These are phyloP conservation scores for Cladobotryum protrusum DNA, from an alignment of 2,329 filamentous ascomycete species.

Conservation along the genomic window DNA sequence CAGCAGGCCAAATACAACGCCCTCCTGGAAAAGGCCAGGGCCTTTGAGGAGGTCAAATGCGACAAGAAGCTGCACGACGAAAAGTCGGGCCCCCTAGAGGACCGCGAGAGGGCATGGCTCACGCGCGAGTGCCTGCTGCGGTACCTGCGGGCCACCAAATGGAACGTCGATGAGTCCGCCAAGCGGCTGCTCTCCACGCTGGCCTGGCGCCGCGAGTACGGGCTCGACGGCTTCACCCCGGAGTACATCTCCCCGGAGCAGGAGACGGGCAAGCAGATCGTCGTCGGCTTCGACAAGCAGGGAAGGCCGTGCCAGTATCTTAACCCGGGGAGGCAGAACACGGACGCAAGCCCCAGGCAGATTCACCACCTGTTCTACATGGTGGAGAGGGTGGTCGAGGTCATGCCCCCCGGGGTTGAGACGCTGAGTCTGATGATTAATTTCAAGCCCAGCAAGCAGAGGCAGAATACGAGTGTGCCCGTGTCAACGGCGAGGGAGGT, in stretches of 20 bases:
- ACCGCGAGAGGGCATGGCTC: slow-evolving; percentile 81
- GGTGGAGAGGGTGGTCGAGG: slow-evolving; percentile 81
- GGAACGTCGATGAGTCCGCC: slow-evolving; percentile 68
- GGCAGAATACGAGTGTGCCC: slow-evolving; percentile 66
- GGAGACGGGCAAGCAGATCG: slow-evolving; percentile 90
- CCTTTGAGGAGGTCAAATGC: slow-evolving; percentile 59
- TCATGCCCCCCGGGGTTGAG: slow-evolving; percentile 84
- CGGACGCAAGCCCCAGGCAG: slow-evolving; percentile 75
- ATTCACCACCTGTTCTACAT: slow-evolving; percentile 94
- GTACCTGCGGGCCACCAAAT: slow-evolving; percentile 91
- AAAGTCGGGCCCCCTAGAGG: slow-evolving; percentile 61
- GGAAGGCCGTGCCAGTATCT: slow-evolving; percentile 88
- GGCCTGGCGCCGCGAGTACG: slow-evolving; percentile 86
- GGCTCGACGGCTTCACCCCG: slow-evolving; percentile 67
- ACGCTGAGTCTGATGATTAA: slow-evolving; percentile 83
- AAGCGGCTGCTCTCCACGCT: slow-evolving; percentile 77
- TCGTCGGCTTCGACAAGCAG: slow-evolving; percentile 80
- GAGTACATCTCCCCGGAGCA: slow-evolving; percentile 92
- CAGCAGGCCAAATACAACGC: slow-evolving; percentile 77
- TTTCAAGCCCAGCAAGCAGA: slow-evolving; percentile 73
- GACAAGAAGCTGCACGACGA: slow-evolving; percentile 48
- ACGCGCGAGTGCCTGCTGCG: slow-evolving; percentile 87
- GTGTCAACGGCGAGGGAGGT: slow-evolving; percentile 74
- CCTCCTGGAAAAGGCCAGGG: slow-evolving; percentile 63
- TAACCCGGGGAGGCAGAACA: slow-evolving; percentile 87